Percentiles rank a stretch among this genome's conserved stretches.
phyloP scores from a whole-genome alignment of 257 asterid species.

The Rauvolfia tetraphylla region DNA sequence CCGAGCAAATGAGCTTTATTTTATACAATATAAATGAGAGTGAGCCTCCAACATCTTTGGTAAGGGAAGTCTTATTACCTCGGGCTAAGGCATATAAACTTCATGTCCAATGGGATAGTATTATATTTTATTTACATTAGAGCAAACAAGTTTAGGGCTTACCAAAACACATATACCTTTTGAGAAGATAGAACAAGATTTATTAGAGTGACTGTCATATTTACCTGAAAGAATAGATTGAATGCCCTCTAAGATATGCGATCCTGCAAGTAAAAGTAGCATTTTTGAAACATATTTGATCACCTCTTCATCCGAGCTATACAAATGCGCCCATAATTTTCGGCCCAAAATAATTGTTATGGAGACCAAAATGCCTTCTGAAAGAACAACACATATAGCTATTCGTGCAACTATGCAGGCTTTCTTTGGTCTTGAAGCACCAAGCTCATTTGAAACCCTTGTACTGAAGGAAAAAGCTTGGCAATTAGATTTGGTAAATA shows the following conservation, averaged over 20 bases:
- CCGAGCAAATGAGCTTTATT: too few species aligned
- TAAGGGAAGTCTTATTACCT: too few species aligned
- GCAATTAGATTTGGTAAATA: too few species aligned
- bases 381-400: slow-evolving; percentile 8
- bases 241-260: slow-evolving; percentile 17
- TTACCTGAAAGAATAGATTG: slow-evolving; percentile 22
- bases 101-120: too few species aligned
- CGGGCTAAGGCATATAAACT: too few species aligned
- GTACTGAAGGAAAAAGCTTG: slow-evolving; percentile 1
- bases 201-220: too few species aligned
- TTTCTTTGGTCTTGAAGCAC: slow-evolving; percentile 12
- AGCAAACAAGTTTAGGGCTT: too few species aligned
- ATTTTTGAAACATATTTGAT: slow-evolving; percentile 10
- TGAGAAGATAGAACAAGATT: too few species aligned
- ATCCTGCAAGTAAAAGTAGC: slow-evolving; percentile 20
- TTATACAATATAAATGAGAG: too few species aligned
- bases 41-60: too few species aligned
- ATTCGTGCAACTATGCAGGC: slow-evolving; percentile 10
- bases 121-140: too few species aligned
- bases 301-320: slow-evolving; percentile 26
- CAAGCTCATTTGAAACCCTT: slow-evolving; percentile 22
- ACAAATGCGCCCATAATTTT: slow-evolving; percentile 17
- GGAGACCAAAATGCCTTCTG: not conserved
- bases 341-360: not conserved
- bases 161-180: too few species aligned